A percentile compares a stretch with the other conserved stretches of the same genome.
Conservation (phyloP, 2,329 filamentous ascomycete species). For the Claviceps sp. region DNA sequence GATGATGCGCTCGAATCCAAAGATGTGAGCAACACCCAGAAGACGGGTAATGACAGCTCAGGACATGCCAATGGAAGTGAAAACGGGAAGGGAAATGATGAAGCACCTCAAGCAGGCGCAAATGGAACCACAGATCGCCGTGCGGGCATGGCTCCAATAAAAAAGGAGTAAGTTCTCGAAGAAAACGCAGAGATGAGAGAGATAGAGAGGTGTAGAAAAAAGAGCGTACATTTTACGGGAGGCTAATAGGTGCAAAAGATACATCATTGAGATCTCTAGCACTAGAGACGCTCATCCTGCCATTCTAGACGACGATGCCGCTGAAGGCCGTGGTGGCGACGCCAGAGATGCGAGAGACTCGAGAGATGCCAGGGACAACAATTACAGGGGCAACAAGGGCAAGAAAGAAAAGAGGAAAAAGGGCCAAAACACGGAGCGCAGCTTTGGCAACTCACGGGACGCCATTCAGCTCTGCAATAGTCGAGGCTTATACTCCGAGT, state of each 20-base stretch:
- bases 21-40: slow-evolving; percentile 7
- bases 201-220: neutral
- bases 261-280: slow-evolving; percentile 24
- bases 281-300: slow-evolving; percentile 12
- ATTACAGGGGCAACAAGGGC: slow-evolving; percentile 23
- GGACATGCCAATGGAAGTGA: neutral
- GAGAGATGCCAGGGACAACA: slow-evolving; percentile 42
- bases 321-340: slow-evolving; percentile 26
- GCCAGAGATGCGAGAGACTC: slow-evolving; percentile 25
- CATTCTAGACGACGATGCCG: slow-evolving; percentile 33
- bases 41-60: slow-evolving; percentile 2
- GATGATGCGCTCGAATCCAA: slow-evolving; percentile 18
- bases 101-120: slow-evolving; percentile 6
- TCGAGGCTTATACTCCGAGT: slow-evolving; percentile 58
- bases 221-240: neutral
- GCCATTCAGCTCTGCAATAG: slow-evolving; percentile 65
- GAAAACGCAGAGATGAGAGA: neutral
- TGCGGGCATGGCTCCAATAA: slow-evolving; percentile 56
- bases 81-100: slow-evolving; percentile 6
- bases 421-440: slow-evolving; percentile 67
- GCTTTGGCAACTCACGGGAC: slow-evolving; percentile 70
- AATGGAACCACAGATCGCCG: slow-evolving; percentile 15
- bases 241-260: slow-evolving; percentile 19
- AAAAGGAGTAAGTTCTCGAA: slow-evolving; percentile 46
- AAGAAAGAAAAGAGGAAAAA: slow-evolving; percentile 38